Percentiles rank a stretch among this genome's conserved stretches.
These are phyloP conservation scores for Tylopilus plumbeoviolaceoides DNA, from an alignment of 768 basidiomycete genomes.

Conservation along the genomic window DNA sequence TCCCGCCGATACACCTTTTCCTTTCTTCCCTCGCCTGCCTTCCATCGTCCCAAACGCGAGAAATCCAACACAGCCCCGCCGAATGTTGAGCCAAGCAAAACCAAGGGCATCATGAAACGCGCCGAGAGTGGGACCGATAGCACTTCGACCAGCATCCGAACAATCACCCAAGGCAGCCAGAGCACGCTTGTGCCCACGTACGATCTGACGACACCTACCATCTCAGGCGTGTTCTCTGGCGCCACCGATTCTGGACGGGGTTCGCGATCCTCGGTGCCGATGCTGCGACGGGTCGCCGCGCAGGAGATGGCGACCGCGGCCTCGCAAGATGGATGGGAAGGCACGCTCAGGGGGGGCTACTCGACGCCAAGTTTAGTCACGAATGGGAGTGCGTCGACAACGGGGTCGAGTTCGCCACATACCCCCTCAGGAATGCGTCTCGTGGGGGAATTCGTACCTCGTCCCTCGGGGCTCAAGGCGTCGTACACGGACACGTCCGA, in stretches of 20 bases:
- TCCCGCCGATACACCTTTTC: conserved; percentile 24
- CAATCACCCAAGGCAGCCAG: conserved; percentile 19
- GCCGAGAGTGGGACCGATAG: conserved; percentile 16
- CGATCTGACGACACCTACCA: conserved; percentile 7
- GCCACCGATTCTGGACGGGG: neutral
- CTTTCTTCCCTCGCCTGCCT: conserved; percentile 19
- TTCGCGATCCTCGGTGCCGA: conserved; percentile 9
- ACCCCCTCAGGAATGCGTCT: conserved; percentile 7
- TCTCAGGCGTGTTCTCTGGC: conserved; percentile 3
- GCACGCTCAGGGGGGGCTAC: neutral
- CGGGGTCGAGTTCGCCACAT: conserved; percentile 11
- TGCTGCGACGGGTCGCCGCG: conserved; percentile 18
- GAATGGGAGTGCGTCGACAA: conserved; percentile 14
- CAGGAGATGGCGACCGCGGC: conserved; percentile 7
- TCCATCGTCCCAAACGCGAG: conserved; percentile 18
- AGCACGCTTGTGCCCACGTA: conserved; percentile 12
- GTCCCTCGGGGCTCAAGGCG: conserved; percentile 22
- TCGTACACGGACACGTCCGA: conserved; percentile 16
- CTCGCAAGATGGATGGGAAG: conserved; percentile 1
- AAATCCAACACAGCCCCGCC: conserved; percentile 7
- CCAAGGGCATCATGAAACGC: neutral
- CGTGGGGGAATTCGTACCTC: conserved; percentile 3
- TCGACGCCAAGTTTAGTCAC: conserved; percentile 26
- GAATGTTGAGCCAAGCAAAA: neutral
- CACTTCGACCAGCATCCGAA: conserved; percentile 19